These are phyloP conservation scores for Dicorynia guianensis DNA, from an alignment of 306 rosid genomes.

Conservation along the genomic window DNA sequence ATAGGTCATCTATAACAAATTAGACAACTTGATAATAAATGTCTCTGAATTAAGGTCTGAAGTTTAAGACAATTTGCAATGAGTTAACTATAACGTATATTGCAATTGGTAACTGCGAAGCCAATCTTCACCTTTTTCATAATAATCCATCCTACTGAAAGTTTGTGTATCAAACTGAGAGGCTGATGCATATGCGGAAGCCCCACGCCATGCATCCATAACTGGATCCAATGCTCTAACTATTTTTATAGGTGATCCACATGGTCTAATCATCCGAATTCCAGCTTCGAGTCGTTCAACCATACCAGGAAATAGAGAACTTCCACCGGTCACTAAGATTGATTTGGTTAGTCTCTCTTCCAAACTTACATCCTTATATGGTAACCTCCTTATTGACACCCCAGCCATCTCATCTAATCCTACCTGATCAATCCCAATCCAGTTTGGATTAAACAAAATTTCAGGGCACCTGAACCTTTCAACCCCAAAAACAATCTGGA, in stretches of 20 bases:
- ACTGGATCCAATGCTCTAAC: conserved; percentile 85
- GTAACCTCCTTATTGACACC: conserved; percentile 80
- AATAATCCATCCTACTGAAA: conserved; percentile 76
- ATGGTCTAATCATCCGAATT: conserved; percentile 86
- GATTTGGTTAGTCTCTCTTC: conserved; percentile 76
- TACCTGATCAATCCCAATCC: conserved; percentile 89
- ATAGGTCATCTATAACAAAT: neutral
- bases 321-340: conserved; percentile 81
- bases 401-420: conserved; percentile 97
- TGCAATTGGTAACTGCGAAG: conserved; percentile 76
- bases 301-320: conserved; percentile 83
- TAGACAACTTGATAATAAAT: neutral
- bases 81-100: conserved; percentile 54
- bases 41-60: conserved; percentile 20
- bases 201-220: conserved; percentile 98
- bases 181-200: conserved; percentile 76
- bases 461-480: conserved; percentile 99
- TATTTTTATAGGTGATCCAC: conserved; percentile 76
- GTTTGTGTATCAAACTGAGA: conserved; percentile 77
- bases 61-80: conserved; percentile 23
- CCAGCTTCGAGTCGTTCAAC: conserved; percentile 82
- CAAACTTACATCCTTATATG: conserved; percentile 50
- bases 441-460: conserved; percentile 81
- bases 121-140: conserved; percentile 90
- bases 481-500: conserved; percentile 76